Conservation (phyloP, 78 protist genomes). For the Tieghemostelium lacteum region DNA sequence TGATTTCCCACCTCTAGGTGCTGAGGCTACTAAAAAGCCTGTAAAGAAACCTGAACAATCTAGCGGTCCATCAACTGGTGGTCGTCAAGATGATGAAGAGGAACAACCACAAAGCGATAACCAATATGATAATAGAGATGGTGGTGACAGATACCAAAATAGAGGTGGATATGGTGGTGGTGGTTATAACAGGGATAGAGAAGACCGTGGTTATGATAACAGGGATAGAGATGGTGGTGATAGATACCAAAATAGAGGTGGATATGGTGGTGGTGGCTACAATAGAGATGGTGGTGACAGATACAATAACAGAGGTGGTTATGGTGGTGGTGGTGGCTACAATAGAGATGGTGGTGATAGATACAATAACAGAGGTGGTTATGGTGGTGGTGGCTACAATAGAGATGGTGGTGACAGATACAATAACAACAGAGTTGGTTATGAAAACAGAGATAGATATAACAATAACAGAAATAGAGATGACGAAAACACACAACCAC, state of each 20-base stretch:
- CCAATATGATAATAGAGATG: slow-evolving; percentile 33
- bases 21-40: slow-evolving; percentile 5
- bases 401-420: slow-evolving; percentile 16
- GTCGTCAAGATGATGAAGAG: neutral
- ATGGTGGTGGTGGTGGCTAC: slow-evolving; percentile 27
- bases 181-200: slow-evolving; percentile 6
- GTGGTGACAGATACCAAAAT: neutral
- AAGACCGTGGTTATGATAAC: slow-evolving; percentile 22
- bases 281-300: slow-evolving; percentile 18
- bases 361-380: slow-evolving; percentile 31
- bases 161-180: slow-evolving; percentile 21
- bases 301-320: slow-evolving; percentile 11
- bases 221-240: slow-evolving; percentile 21
- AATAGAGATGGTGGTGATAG: slow-evolving; percentile 19
- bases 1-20: slow-evolving; percentile 77
- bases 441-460: slow-evolving; percentile 7
- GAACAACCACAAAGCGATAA: neutral
- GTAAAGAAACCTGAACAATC: slow-evolving; percentile 10
- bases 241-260: slow-evolving; percentile 17
- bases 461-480: slow-evolving; percentile 35
- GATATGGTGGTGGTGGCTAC: slow-evolving; percentile 16
- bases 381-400: slow-evolving; percentile 9
- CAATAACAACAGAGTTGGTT: neutral
- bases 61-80: neutral
- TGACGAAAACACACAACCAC: too few species aligned